Base-by-base conservation (phyloP, 2,329 filamentous ascomycete genomes). In the Diplodia sapinea region DNA sequence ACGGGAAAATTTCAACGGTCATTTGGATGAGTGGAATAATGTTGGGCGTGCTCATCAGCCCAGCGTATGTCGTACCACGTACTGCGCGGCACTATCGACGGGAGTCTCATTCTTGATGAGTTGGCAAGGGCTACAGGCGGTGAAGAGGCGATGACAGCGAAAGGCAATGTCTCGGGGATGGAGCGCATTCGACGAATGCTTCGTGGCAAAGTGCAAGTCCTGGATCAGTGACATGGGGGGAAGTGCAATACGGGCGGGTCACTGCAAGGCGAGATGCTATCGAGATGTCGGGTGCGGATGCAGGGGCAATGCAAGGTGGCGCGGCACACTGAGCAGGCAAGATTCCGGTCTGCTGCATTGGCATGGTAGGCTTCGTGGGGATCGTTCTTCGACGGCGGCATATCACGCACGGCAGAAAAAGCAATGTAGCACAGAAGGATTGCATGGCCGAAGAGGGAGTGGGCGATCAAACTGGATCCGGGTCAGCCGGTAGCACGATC, bases 1-100 rank as follows among this genome's bases (percentile, higher is more conserved):
- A 15, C 20, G 23, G 36, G 23, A 49, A 62, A 62, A 50, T 33
- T 62, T 62, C 8, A 36, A 55, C 8, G 29, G 29, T 55, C 52
- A 55, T 31, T 17, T 17, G 40, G 23, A 62, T 62, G 26, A 26
- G 17, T n/a, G 38, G 56, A 15, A 43, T 20, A 38, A 49, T 50
- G 23, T 17, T 2, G 15, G 8, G 40, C 4, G 29, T 43, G 57
- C 57, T 36, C 31, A 7, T 15, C 31, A 33, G 17, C 33, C 33
- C 57, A 50, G n/a, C 7, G 23, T 4, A 56, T 23, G 33, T 56
- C 54, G 54, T 36, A 55, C 52, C 31, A 55, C 40, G 40, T 17
- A 17, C 40, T 17, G 40, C 43, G 20, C n/a, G 43, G 43, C n/a
- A n/a, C 9, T 8, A 47, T 47, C 20, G 43, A 47, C 43, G 7